Evolutionary conservation across 1,284 basidiomycete genomes (phyloP).

Genomic region (Bjerkandera adusta): DNA sequence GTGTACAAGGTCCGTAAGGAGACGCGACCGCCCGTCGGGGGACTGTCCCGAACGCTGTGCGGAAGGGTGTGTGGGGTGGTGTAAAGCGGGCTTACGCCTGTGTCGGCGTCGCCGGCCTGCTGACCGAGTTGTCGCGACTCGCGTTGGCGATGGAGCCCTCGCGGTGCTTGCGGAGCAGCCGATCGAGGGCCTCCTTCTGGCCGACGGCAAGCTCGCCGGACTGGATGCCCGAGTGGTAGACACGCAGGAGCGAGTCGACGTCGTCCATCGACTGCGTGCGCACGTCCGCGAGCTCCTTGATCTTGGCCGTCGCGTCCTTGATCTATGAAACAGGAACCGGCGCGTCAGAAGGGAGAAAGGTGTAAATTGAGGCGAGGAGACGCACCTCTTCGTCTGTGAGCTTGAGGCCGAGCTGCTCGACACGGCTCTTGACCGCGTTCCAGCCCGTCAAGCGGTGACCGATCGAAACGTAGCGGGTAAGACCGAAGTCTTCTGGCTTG

Average conservation of each 20-base stretch:
- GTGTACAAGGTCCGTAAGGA: no score
- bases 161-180: constrained; percentile 74
- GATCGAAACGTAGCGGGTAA: constrained; percentile 97
- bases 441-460: constrained; percentile 96
- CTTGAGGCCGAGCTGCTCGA: constrained; percentile 90
- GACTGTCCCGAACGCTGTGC: no score
- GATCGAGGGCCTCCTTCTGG: constrained; percentile 84
- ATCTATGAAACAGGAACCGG: constrained; percentile 42
- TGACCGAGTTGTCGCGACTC: constrained; percentile 19
- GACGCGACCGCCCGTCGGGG: no score
- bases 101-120: constrained; percentile 19
- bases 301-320: constrained; percentile 98
- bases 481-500: constrained; percentile 97
- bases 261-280: constrained; percentile 99
- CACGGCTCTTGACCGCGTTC: constrained; percentile 99
- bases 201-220: constrained; percentile 86
- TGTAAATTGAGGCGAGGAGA: neutral
- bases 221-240: constrained; percentile 91
- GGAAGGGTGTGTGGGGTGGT: neutral
- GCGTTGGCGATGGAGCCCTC: constrained; percentile 29
- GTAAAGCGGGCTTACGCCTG: neutral
- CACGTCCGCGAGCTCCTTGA: constrained; percentile 99
- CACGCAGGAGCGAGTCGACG: constrained; percentile 94
- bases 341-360: neutral
- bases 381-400: constrained; percentile 82